phyloP scores from a whole-genome alignment of 1,139 yeast species.

The Blastobotrys malaysiensis region DNA sequence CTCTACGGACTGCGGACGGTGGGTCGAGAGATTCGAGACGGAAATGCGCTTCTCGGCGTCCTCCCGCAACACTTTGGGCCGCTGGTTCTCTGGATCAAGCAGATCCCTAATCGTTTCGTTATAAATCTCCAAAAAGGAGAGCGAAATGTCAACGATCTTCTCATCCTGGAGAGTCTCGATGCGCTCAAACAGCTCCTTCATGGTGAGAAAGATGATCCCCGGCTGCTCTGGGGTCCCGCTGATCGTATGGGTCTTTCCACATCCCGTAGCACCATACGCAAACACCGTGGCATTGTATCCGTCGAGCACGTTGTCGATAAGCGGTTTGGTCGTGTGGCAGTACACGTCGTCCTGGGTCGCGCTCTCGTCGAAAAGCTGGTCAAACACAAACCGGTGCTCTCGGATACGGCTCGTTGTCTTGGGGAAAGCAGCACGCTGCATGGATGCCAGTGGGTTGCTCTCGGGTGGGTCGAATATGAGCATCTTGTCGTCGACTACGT shows the following conservation, averaged over 20 bases:
- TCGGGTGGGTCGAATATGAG: conserved; percentile 85
- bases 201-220: conserved; percentile 74
- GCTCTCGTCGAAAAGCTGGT: conserved; percentile 62
- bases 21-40: conserved; percentile 69
- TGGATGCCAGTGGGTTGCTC: conserved; percentile 56
- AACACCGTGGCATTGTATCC: conserved; percentile 90
- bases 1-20: conserved; percentile 54
- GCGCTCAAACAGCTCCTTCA: conserved; percentile 63
- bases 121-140: conserved; percentile 81
- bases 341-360: conserved; percentile 66
- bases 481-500: conserved; percentile 86
- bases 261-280: conserved; percentile 98
- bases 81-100: conserved; percentile 47
- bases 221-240: conserved; percentile 70
- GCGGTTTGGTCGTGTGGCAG: conserved; percentile 59
- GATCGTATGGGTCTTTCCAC: conserved; percentile 95
- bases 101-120: conserved; percentile 84
- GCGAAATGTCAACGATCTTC: conserved; percentile 52
- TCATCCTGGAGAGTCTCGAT: conserved; percentile 54
- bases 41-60: conserved; percentile 61
- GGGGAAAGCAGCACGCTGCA: conserved; percentile 58
- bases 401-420: conserved; percentile 41
- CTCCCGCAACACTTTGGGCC: conserved; percentile 61
- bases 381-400: conserved; percentile 81
- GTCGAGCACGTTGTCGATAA: conserved; percentile 68